Percentiles rank a stretch among this genome's conserved stretches.
Evolutionary conservation across 192 early-diverging fungal species (phyloP).

Genomic region (Rhizoclosmatium globosum): DNA sequence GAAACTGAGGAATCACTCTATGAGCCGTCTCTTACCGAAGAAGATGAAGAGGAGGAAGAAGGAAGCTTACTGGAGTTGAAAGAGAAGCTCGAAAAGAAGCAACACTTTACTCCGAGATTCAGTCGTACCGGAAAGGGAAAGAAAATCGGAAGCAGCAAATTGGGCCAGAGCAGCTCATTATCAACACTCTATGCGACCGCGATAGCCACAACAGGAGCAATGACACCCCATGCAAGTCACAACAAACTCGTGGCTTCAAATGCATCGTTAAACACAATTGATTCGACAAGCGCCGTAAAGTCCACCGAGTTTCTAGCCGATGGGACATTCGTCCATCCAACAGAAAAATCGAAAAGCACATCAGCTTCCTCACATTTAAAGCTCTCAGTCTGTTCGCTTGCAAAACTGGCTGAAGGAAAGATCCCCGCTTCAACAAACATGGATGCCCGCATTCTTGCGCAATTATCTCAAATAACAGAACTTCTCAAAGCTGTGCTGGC

Average conservation of each 20-base stretch:
- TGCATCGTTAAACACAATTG: neutral
- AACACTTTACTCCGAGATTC: neutral
- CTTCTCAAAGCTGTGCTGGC: conserved; percentile 14
- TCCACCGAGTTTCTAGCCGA: neutral
- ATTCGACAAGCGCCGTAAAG: neutral
- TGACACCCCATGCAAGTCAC: neutral
- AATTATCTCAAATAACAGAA: conserved; percentile 13
- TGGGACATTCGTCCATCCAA: neutral
- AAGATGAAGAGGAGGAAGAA: neutral
- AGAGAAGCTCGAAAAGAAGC: neutral
- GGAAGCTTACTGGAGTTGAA: conserved; percentile 1
- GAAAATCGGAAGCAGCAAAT: conserved; percentile 4
- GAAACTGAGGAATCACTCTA: neutral
- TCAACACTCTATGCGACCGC: conserved; percentile 17
- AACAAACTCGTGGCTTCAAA: neutral
- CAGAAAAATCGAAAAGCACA: too few relatives aligned
- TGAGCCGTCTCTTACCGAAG: neutral
- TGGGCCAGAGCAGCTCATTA: neutral
- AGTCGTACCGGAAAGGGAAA: neutral
- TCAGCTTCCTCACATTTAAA: neutral
- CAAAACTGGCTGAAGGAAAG: conserved; percentile 17
- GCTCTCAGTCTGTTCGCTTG: conserved; percentile 1
- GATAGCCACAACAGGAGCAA: neutral
- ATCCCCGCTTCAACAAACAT: neutral
- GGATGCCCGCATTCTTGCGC: conserved; percentile 16